A percentile compares a stretch with the other conserved stretches of the same genome.
Evolutionary conservation across 2,329 filamentous ascomycete genomes (phyloP).

Genomic region (Claviceps arundinis): DNA sequence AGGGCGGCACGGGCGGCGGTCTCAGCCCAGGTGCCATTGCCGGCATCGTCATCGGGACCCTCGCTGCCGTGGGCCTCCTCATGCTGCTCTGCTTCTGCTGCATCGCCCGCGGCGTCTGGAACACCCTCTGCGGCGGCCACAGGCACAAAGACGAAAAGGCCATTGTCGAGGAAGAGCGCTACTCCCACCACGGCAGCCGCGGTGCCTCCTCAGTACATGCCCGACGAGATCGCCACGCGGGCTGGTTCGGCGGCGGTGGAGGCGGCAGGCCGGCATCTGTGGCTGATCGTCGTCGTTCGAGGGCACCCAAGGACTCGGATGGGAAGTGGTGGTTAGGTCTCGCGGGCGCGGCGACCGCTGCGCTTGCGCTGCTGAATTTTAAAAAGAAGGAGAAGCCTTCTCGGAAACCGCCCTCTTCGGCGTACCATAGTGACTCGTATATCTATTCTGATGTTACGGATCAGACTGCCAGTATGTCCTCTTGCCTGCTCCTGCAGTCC

Average conservation of each 20-base stretch:
- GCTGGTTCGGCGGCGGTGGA: slow-evolving; percentile 36
- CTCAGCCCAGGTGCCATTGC: slow-evolving; percentile 65
- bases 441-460: slow-evolving; percentile 32
- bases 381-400: slow-evolving; percentile 34
- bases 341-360: slow-evolving; percentile 35
- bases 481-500: background rate
- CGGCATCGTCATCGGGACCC: slow-evolving; percentile 64
- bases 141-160: slow-evolving; percentile 38
- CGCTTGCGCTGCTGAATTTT: slow-evolving; percentile 41
- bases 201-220: slow-evolving; percentile 25
- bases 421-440: slow-evolving; percentile 39
- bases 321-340: slow-evolving; percentile 40
- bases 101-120: slow-evolving; percentile 49
- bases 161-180: slow-evolving; percentile 51
- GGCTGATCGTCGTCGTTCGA: slow-evolving; percentile 21
- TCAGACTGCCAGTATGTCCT: slow-evolving; percentile 37
- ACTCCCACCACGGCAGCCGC: slow-evolving; percentile 34
- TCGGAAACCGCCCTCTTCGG: slow-evolving; percentile 20
- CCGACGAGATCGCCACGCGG: slow-evolving; percentile 39
- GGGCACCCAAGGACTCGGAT: slow-evolving; percentile 30
- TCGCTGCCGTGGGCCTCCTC: slow-evolving; percentile 54
- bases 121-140: slow-evolving; percentile 48
- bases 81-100: slow-evolving; percentile 64
- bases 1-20: slow-evolving; percentile 25
- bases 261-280: slow-evolving; percentile 28